Conservation (phyloP, 805 yeast genomes). For the Novakomyces olei region DNA sequence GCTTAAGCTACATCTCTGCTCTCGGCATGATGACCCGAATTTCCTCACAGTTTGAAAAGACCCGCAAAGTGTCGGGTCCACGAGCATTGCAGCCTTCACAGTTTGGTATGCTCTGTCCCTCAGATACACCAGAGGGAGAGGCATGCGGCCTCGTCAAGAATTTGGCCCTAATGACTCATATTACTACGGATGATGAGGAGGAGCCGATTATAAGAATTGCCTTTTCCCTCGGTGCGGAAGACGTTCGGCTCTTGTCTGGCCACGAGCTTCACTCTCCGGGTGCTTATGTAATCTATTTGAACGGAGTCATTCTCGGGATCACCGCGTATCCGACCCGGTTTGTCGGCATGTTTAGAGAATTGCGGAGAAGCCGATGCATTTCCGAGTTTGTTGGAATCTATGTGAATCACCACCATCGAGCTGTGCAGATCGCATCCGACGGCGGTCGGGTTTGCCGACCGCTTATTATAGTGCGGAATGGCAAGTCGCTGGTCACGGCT, state of each 20-base stretch:
- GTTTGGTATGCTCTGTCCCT: constrained; percentile 95
- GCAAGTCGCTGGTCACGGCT: constrained; percentile 45
- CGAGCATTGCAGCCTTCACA: constrained; percentile 98
- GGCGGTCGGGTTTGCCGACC: constrained; percentile 98
- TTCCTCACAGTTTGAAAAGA: constrained; percentile 94
- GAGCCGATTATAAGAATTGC: constrained; percentile 63
- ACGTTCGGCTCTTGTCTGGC: constrained; percentile 58
- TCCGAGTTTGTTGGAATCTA: constrained; percentile 83
- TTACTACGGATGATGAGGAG: constrained; percentile 94
- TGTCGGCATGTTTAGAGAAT: constrained; percentile 50
- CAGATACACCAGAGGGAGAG: constrained; percentile 99
- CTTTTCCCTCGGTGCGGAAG: constrained; percentile 71
- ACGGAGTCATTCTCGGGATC: constrained; percentile 86
- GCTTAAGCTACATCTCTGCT: constrained; percentile 82
- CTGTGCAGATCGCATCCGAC: constrained; percentile 95
- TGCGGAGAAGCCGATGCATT: constrained; percentile 67
- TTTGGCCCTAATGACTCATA: constrained; percentile 93
- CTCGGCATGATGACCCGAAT: constrained; percentile 99
- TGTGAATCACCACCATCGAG: constrained; percentile 68
- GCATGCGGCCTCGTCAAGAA: constrained; percentile 98
- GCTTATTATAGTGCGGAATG: constrained; percentile 61
- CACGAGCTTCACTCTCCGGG: constrained; percentile 54
- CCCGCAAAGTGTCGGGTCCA: constrained; percentile 94
- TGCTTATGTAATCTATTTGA: constrained; percentile 69
- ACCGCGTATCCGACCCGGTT: constrained; percentile 72